These are phyloP conservation scores for Quercus suber DNA, from an alignment of 306 rosid genomes.

Conservation along the genomic window DNA sequence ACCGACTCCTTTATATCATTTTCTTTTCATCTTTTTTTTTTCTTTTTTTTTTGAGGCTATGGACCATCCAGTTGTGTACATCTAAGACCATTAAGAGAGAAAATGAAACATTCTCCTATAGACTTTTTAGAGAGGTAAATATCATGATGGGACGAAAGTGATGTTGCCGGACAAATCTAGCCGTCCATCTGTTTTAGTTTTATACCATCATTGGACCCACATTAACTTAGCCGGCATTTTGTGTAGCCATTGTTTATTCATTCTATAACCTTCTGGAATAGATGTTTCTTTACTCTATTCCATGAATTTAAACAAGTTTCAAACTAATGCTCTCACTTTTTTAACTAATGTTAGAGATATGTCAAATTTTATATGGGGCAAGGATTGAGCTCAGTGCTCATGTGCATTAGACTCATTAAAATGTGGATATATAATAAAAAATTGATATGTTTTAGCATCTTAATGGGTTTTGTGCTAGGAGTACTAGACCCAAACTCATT, in stretches of 20 bases:
- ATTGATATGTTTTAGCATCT: too few species aligned
- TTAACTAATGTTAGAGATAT: too few species aligned
- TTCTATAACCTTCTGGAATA: not conserved
- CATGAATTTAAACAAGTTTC: too few species aligned
- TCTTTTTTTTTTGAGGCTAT: constrained; percentile 2
- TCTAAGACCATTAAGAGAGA: constrained; percentile 57
- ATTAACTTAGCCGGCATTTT: not conserved
- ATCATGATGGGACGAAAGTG: constrained; percentile 47
- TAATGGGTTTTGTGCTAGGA: too few species aligned
- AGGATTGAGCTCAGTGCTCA: too few species aligned
- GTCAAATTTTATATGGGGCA: too few species aligned
- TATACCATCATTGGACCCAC: constrained; percentile 19
- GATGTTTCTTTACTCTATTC: not conserved
- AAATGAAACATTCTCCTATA: constrained; percentile 67
- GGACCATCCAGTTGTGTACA: constrained; percentile 76
- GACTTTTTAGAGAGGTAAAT: constrained; percentile 36
- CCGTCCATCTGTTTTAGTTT: constrained; percentile 38
- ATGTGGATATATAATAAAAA: too few species aligned
- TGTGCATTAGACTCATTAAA: too few species aligned
- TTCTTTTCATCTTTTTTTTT: constrained; percentile 14
- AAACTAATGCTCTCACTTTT: too few species aligned
- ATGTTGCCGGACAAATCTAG: constrained; percentile 30
- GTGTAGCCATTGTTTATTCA: not conserved
- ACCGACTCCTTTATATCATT: constrained; percentile 45
- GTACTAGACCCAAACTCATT: too few species aligned